phyloP scores from a whole-genome alignment of 139 green algal species.

The Chlamydomonas sp. region DNA sequence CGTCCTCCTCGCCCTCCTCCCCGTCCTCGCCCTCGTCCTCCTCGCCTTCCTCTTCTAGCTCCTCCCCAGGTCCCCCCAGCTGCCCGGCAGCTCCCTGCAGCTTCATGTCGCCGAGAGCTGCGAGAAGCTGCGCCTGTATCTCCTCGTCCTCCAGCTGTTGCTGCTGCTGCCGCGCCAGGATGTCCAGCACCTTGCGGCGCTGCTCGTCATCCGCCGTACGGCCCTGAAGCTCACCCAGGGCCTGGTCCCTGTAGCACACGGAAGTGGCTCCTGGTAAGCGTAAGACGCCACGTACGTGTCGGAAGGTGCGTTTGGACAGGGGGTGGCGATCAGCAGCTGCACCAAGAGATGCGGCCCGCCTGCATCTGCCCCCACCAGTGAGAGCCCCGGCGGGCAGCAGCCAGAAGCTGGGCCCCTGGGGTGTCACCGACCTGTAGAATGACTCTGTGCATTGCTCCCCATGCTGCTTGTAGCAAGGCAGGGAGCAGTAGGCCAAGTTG shows the following conservation, averaged over 20 bases:
- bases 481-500: constrained; percentile 80
- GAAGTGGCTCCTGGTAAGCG: neutral
- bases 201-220: constrained; percentile 51
- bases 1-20: constrained; percentile 26
- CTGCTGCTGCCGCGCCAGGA: constrained; percentile 67
- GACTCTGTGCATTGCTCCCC: constrained; percentile 71
- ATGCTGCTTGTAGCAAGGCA: constrained; percentile 82
- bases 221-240: constrained; percentile 54
- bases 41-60: neutral
- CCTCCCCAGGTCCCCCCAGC: neutral
- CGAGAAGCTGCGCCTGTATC: too few species aligned
- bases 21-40: neutral
- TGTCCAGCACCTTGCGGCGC: constrained; percentile 59
- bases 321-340: too few species aligned
- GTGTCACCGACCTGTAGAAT: constrained; percentile 60
- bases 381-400: neutral
- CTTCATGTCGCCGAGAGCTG: neutral
- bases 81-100: neutral
- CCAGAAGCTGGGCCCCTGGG: neutral
- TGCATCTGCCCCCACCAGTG: too few species aligned
- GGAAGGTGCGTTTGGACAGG: neutral
- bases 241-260: constrained; percentile 61
- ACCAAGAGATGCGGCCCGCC: too few species aligned
- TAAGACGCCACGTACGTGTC: neutral
- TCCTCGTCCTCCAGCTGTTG: neutral